A percentile compares a stretch with the other conserved stretches of the same genome.
Conservation (phyloP, 2,329 filamentous ascomycete species). For the Zymoseptoria brevis region DNA sequence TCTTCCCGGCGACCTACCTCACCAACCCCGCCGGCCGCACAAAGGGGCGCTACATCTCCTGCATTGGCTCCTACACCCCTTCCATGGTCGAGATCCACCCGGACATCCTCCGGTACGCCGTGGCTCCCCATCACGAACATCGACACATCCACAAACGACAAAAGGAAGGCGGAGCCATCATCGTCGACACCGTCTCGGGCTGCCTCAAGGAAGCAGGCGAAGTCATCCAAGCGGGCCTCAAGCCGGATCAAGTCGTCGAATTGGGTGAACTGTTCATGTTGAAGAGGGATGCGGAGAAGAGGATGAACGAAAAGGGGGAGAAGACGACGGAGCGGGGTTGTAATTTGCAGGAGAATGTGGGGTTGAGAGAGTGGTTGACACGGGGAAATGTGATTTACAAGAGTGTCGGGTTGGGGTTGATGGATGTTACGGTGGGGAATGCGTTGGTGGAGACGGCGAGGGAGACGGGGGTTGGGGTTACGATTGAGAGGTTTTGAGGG, state of each 20-base stretch:
- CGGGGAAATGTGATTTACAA: constrained; percentile 62
- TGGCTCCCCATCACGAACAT: constrained; percentile 45
- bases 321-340: constrained; percentile 17
- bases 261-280: constrained; percentile 71
- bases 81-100: constrained; percentile 78
- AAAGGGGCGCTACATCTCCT: constrained; percentile 64
- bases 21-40: constrained; percentile 62
- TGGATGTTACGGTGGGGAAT: constrained; percentile 58
- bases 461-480: constrained; percentile 48
- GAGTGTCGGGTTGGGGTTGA: constrained; percentile 59
- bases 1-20: constrained; percentile 68
- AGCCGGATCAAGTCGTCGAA: constrained; percentile 71
- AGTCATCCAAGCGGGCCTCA: constrained; percentile 67
- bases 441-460: constrained; percentile 51
- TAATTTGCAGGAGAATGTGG: constrained; percentile 30
- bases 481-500: constrained; percentile 41
- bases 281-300: constrained; percentile 43
- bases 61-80: constrained; percentile 61
- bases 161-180: constrained; percentile 50
- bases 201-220: constrained; percentile 80
- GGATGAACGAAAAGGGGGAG: constrained; percentile 23
- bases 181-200: constrained; percentile 64
- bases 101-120: constrained; percentile 61
- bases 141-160: constrained; percentile 58
- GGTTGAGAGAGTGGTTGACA: constrained; percentile 47